Conservation (phyloP, 78 protist species). For the Emiliania huxleyi region DNA sequence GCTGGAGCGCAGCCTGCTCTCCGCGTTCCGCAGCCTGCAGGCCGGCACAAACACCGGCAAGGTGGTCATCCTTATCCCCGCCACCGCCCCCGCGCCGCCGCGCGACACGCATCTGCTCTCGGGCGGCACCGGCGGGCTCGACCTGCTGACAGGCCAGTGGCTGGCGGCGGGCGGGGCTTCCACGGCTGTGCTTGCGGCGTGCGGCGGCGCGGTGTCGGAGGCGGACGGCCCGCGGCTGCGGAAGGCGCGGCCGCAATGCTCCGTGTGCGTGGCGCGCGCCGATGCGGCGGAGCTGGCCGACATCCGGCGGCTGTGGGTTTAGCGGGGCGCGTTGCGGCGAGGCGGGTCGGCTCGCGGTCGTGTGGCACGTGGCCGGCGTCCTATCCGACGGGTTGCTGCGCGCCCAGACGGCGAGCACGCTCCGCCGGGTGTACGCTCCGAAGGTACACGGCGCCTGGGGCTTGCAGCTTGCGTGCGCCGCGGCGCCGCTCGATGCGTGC, state of each 20-base stretch:
- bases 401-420: not conserved
- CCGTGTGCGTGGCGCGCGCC: not conserved
- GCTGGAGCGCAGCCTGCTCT: not conserved
- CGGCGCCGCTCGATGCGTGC: not conserved
- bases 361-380: conserved; percentile 29
- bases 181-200: not conserved
- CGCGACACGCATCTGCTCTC: too few relatives aligned
- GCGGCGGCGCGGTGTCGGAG: not conserved
- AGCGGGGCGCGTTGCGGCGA: too few relatives aligned
- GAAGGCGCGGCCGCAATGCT: too few relatives aligned
- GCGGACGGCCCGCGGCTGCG: too few relatives aligned
- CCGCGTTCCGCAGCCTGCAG: too few relatives aligned
- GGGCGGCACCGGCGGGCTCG: too few relatives aligned
- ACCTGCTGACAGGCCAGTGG: not conserved
- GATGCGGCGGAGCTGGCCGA: not conserved
- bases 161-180: not conserved
- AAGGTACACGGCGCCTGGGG: not conserved
- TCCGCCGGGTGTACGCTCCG: not conserved
- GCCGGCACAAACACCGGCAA: too few relatives aligned
- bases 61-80: not conserved
- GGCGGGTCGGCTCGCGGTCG: not conserved
- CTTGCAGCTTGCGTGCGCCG: not conserved
- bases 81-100: too few relatives aligned
- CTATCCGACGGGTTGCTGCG: conserved; percentile 10
- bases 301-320: too few relatives aligned